Evolutionary conservation across 2,329 filamentous ascomycete genomes (phyloP).

Genomic region (Trichoderma cornu-damae): DNA sequence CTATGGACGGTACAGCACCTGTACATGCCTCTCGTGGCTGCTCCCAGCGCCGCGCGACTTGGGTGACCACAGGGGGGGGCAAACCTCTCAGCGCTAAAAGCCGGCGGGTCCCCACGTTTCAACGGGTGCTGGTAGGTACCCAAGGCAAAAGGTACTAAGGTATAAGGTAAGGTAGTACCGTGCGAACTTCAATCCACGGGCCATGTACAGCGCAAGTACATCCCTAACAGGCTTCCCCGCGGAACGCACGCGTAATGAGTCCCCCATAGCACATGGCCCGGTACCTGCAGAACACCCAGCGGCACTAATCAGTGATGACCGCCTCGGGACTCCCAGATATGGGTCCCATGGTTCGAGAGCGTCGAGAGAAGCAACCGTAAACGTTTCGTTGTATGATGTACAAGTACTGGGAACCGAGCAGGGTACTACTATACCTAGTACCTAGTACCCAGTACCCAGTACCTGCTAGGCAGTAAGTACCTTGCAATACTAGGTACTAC

Average conservation of each 20-base stretch:
- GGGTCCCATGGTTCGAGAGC: constrained; percentile 6
- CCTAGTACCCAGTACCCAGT: too few relatives aligned
- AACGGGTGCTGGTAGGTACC: too few relatives aligned
- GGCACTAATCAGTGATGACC: neutral
- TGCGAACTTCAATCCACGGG: neutral
- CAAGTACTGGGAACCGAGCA: too few relatives aligned
- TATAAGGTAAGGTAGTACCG: neutral
- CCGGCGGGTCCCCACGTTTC: neutral
- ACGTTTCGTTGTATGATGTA: constrained; percentile 10
- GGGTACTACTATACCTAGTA: too few relatives aligned
- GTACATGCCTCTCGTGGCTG: neutral
- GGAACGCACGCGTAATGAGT: constrained; percentile 13
- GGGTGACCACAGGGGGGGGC: neutral
- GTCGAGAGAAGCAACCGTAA: neutral
- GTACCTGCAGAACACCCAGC: constrained; percentile 17
- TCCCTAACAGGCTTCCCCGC: constrained; percentile 18
- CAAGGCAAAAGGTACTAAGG: too few relatives aligned
- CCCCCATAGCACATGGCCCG: constrained; percentile 1
- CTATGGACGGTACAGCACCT: too few relatives aligned
- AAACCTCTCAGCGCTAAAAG: constrained; percentile 12
- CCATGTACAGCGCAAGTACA: constrained; percentile 16
- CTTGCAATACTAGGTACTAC: too few relatives aligned
- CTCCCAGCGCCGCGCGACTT: neutral
- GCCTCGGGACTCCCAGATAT: too few relatives aligned
- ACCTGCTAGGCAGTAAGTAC: too few relatives aligned